phyloP scores from a whole-genome alignment of 495 filamentous ascomycete genomes.

The Ramalina intermedia region DNA sequence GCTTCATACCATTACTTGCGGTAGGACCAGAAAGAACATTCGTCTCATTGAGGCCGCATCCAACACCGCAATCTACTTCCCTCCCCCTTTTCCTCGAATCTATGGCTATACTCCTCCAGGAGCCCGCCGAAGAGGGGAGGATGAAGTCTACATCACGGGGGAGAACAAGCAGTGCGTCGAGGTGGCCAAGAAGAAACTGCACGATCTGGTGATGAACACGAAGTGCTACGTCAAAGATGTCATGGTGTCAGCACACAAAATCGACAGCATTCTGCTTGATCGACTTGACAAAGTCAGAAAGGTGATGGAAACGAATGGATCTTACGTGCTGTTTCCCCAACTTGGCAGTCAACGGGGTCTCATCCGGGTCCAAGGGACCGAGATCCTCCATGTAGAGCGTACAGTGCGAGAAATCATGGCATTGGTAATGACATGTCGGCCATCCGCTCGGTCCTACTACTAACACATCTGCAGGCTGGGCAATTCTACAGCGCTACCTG shows the following conservation, averaged over 20 bases:
- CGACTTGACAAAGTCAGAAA: conserved; percentile 92
- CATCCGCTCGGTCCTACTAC: neutral
- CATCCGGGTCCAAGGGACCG: conserved; percentile 80
- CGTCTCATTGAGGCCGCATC: conserved; percentile 90
- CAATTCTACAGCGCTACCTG: conserved; percentile 97
- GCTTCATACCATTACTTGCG: conserved; percentile 79
- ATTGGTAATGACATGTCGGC: conserved; percentile 42
- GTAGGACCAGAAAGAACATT: conserved; percentile 86
- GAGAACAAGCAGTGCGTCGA: conserved; percentile 65
- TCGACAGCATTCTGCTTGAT: conserved; percentile 81
- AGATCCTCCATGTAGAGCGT: conserved; percentile 84
- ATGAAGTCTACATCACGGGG: conserved; percentile 89
- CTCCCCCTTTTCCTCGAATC: conserved; percentile 76
- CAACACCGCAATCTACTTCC: conserved; percentile 93
- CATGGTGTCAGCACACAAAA: conserved; percentile 68
- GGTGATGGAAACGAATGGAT: conserved; percentile 93
- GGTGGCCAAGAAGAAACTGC: conserved; percentile 75
- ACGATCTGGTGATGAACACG: conserved; percentile 61
- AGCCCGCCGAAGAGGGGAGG: conserved; percentile 62
- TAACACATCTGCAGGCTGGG: conserved; percentile 48
- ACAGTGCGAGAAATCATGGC: conserved; percentile 91
- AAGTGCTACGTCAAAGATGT: conserved; percentile 88
- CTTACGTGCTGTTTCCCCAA: conserved; percentile 78
- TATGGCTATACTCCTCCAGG: conserved; percentile 77
- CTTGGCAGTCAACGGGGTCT: conserved; percentile 65